Evolutionary conservation across 768 basidiomycete genomes (phyloP), one percentile per base, ranked within the genome.

Genomic region (Mrakia hoshinonis): DNA sequence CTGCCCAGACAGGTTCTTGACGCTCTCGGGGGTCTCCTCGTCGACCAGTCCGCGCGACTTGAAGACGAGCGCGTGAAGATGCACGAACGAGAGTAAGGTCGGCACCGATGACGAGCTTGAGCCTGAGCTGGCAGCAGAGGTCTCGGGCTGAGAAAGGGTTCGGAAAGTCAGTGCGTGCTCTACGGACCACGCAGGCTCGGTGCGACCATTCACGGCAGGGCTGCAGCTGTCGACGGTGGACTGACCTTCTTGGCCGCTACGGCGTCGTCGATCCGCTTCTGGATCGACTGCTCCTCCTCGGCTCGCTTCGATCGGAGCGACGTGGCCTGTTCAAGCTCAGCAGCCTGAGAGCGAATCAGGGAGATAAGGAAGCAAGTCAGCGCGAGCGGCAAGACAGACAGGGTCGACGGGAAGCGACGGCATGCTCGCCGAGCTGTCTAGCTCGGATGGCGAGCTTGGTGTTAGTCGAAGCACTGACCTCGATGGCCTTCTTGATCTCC

Each of bases 61-160:
- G 60, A 58, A 31, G 73, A 74, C 75, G 49, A 77, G 73, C 12
- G 72, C 51, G 74, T 75, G 73, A 29, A 78, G 73, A 69, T 73
- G 77, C 9, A 78, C 66, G 77, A 78, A 78, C 34, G 72, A 75
- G 72, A 26, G 76, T 74, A 58, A 75, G 69, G 34, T 74, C 54
- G 48, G 75, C 70, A 15, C 72, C 68, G 22, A 71, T 66, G n/a
- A n/a, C n/a, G n/a, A n/a, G n/a, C 48, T 76, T 71, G 13, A 72
- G 43, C 43, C 15, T 22, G 38, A 72, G 48, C 26, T 49, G 64
- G 46, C 22, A 22, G 64, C 15, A 9, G 46, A 66, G 11, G 58
- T 20, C 58, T 66, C 26, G 29, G 47, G 64, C 15, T 31, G 47
- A 31, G 29, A 20, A 11, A 47, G 39, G 15, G n/a, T 20, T 22